Evolutionary conservation across 352 stramenopile genomes (phyloP).

Genomic region (Globisporangium alternatum): DNA sequence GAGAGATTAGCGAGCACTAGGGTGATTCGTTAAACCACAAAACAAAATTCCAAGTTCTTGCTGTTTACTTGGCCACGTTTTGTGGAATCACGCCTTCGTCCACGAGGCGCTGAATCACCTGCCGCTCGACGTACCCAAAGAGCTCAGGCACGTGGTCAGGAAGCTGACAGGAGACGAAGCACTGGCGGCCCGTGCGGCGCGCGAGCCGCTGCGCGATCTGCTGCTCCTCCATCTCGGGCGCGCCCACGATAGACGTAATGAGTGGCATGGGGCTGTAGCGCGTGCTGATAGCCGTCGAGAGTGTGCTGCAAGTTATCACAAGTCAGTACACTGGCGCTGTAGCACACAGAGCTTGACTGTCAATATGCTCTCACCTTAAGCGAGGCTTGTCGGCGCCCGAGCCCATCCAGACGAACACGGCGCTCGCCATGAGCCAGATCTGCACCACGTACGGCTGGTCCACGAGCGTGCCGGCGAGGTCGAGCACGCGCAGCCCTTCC

Average conservation of each 20-base stretch:
- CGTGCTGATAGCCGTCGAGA: slow-evolving; percentile 77
- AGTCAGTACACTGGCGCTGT: background rate
- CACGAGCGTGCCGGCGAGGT: slow-evolving; percentile 53
- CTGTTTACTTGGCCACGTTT: background rate
- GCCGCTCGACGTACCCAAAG: slow-evolving; percentile 63
- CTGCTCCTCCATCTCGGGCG: slow-evolving; percentile 70
- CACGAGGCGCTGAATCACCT: slow-evolving; percentile 47
- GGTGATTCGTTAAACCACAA: too few relatives aligned
- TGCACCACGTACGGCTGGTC: slow-evolving; percentile 71
- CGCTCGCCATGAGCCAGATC: slow-evolving; percentile 65
- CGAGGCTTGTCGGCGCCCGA: slow-evolving; percentile 41
- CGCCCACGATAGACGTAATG: slow-evolving; percentile 67
- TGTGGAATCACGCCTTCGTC: slow-evolving; percentile 45
- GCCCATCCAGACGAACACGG: slow-evolving; percentile 81
- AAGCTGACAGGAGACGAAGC: slow-evolving; percentile 80
- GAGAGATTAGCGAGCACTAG: background rate
- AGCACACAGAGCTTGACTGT: background rate
- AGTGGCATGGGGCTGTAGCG: slow-evolving; percentile 79
- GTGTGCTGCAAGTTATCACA: slow-evolving; percentile 30
- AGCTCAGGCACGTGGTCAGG: slow-evolving; percentile 72
- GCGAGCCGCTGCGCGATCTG: slow-evolving; percentile 79
- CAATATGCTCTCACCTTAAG: slow-evolving; percentile 22
- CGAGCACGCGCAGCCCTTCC: slow-evolving; percentile 35
- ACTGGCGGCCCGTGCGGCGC: slow-evolving; percentile 57
- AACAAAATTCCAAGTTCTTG: background rate